These are phyloP conservation scores for Annulohypoxylon bovei DNA, from an alignment of 495 filamentous ascomycete species.

Conservation along the genomic window DNA sequence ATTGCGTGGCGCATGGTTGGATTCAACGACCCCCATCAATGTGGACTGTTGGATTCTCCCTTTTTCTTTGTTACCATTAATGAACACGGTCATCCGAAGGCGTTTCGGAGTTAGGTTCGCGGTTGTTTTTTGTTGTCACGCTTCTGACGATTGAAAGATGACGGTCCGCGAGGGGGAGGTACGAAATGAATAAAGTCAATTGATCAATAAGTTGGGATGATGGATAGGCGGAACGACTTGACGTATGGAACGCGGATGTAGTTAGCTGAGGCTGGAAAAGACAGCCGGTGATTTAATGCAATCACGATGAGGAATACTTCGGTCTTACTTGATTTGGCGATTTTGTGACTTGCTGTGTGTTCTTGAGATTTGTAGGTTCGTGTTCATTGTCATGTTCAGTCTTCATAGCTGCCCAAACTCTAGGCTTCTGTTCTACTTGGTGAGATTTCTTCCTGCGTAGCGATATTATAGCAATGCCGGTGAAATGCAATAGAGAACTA, in stretches of 20 bases:
- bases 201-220: background rate
- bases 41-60: constrained; percentile 3
- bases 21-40: background rate
- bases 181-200: constrained; percentile 1
- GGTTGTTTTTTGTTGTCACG: background rate
- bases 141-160: background rate
- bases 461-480: background rate
- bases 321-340: background rate
- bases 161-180: constrained; percentile 1
- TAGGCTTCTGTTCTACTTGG: background rate
- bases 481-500: no score
- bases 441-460: background rate
- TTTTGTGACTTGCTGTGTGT: constrained; percentile 1
- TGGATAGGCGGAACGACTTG: constrained; percentile 31
- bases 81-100: constrained; percentile 20
- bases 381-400: background rate
- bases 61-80: constrained; percentile 15
- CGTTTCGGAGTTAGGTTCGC: constrained; percentile 19
- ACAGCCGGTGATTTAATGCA: constrained; percentile 22
- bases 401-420: background rate
- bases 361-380: background rate
- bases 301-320: constrained; percentile 11
- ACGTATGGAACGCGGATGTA: constrained; percentile 30
- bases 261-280: background rate
- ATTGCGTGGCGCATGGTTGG: constrained; percentile 28